Conservation (phyloP, 2,329 filamentous ascomycete species). For the Clonostachys byssicola region DNA sequence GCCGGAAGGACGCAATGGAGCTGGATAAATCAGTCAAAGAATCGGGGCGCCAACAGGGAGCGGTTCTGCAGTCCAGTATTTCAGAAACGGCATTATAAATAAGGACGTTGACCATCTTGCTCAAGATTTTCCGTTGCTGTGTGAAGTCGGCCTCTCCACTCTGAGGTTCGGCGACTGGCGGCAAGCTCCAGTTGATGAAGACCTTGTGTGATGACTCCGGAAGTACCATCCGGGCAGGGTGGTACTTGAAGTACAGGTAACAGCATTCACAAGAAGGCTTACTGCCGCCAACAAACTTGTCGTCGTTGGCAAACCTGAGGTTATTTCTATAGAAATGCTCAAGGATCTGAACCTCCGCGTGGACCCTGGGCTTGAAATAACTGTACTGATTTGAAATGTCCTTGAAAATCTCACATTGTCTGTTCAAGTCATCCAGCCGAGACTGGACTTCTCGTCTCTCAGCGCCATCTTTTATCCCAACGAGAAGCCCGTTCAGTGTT, state of each 20-base stretch:
- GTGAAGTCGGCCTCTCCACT: no score
- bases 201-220: constrained; percentile 31
- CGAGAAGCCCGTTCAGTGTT: constrained; percentile 2
- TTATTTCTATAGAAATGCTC: constrained; percentile 33
- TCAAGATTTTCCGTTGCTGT: no score
- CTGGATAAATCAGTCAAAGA: no score
- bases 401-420: neutral
- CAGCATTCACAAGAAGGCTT: constrained; percentile 48
- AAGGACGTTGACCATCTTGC: no score
- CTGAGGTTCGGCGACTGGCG: no score
- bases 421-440: neutral
- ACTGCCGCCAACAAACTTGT: constrained; percentile 44
- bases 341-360: constrained; percentile 42
- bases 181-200: constrained; percentile 10
- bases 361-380: constrained; percentile 20
- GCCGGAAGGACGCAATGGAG: no score
- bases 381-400: constrained; percentile 17
- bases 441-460: neutral
- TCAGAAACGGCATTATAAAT: no score
- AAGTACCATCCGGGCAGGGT: constrained; percentile 22
- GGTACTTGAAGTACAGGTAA: constrained; percentile 33
- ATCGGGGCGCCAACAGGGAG: no score
- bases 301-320: constrained; percentile 26
- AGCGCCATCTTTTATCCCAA: neutral
- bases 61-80: no score